Evolutionary conservation across 2,329 filamentous ascomycete genomes (phyloP).

Genomic region (Alternaria novae-zelandiae): DNA sequence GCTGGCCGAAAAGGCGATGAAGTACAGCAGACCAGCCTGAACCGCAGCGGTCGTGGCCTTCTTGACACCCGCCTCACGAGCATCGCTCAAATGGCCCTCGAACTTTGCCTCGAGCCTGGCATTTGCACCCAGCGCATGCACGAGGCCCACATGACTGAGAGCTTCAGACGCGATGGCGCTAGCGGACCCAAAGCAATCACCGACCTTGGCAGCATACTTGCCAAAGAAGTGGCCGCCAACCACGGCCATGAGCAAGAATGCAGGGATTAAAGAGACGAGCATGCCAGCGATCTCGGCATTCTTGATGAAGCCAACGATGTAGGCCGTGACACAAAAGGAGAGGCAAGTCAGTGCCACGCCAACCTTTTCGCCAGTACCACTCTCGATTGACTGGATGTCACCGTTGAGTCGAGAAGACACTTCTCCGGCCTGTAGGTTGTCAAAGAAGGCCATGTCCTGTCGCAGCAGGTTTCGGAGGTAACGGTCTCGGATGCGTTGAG

Average conservation of each 20-base stretch:
- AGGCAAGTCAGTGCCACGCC: slow-evolving; percentile 67
- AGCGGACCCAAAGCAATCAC: slow-evolving; percentile 62
- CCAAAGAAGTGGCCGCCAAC: slow-evolving; percentile 62
- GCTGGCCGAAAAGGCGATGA: slow-evolving; percentile 71
- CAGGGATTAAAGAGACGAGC: slow-evolving; percentile 67
- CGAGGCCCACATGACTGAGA: slow-evolving; percentile 65
- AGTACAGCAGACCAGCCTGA: slow-evolving; percentile 68
- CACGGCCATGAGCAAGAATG: slow-evolving; percentile 66
- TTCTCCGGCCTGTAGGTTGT: slow-evolving; percentile 67
- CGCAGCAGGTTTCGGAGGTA: slow-evolving; percentile 66
- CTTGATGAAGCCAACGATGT: slow-evolving; percentile 71
- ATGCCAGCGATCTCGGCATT: slow-evolving; percentile 68
- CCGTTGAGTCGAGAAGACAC: slow-evolving; percentile 68
- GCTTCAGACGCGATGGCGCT: slow-evolving; percentile 69
- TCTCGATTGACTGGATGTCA: slow-evolving; percentile 71
- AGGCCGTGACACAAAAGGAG: slow-evolving; percentile 72
- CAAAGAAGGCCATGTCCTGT: slow-evolving; percentile 70
- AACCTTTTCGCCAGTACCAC: slow-evolving; percentile 74
- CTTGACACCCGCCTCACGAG: slow-evolving; percentile 61
- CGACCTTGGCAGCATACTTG: slow-evolving; percentile 59
- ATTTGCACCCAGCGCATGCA: slow-evolving; percentile 69
- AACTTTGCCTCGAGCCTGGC: slow-evolving; percentile 66
- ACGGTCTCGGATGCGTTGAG: slow-evolving; percentile 65
- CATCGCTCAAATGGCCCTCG: slow-evolving; percentile 57
- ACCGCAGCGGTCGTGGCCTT: slow-evolving; percentile 64